These are phyloP conservation scores for Tylopilus plumbeoviolaceoides DNA, from an alignment of 768 basidiomycete species.

Conservation along the genomic window DNA sequence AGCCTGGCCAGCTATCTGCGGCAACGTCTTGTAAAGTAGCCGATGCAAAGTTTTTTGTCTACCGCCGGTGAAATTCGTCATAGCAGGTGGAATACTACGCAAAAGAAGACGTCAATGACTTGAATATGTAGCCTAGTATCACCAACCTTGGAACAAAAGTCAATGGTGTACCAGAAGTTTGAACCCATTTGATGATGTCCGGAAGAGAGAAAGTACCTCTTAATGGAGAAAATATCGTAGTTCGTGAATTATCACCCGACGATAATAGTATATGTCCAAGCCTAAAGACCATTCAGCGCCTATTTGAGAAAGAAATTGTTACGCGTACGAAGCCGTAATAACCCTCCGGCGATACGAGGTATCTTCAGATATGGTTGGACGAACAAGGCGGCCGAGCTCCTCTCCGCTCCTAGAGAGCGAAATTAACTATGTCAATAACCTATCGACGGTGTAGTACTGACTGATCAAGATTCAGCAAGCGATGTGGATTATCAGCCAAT, in stretches of 20 bases:
- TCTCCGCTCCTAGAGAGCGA: conserved; percentile 12
- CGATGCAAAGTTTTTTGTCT: conserved; percentile 41
- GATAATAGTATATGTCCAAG: conserved; percentile 59
- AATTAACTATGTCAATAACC: conserved; percentile 7
- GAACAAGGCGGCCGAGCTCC: conserved; percentile 15
- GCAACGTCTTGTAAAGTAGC: conserved; percentile 43
- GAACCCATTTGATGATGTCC: conserved; percentile 45
- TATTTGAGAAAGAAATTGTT: neutral
- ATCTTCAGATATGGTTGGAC: neutral
- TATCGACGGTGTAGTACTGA: conserved; percentile 18
- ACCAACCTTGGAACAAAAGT: conserved; percentile 53
- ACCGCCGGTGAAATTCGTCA: conserved; percentile 29
- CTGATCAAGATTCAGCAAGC: conserved; percentile 35
- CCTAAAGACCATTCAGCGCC: conserved; percentile 31
- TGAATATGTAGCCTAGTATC: neutral
- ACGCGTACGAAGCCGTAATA: conserved; percentile 39
- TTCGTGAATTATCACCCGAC: conserved; percentile 30
- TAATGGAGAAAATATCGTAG: conserved; percentile 46
- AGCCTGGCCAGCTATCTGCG: conserved; percentile 7
- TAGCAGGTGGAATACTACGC: conserved; percentile 37
- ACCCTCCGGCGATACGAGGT: conserved; percentile 10
- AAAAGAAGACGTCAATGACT: neutral
- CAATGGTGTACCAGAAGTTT: conserved; percentile 28
- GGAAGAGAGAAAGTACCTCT: conserved; percentile 37
- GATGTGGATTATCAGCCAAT: conserved; percentile 33